Conservation (phyloP, 2,329 filamentous ascomycete genomes). For the Xylaria hypoxylon region DNA sequence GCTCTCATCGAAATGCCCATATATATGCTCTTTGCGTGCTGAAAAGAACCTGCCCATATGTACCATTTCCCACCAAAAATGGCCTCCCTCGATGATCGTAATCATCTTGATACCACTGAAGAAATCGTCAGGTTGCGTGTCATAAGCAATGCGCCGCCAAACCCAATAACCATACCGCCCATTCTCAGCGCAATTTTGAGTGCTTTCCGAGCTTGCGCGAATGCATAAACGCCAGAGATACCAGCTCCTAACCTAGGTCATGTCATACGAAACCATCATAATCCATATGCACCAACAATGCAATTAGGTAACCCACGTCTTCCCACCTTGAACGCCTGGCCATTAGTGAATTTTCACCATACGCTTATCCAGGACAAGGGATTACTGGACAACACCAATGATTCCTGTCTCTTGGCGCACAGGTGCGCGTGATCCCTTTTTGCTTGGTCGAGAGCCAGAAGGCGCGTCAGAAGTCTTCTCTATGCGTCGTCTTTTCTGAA, state of each 20-base stretch:
- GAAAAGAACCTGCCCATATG: background rate
- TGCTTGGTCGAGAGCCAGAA: constrained; percentile 85
- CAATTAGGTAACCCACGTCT: constrained; percentile 7
- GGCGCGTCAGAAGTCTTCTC: constrained; percentile 70
- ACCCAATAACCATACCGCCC: background rate
- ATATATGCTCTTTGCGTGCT: constrained; percentile 1
- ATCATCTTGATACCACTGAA: constrained; percentile 6
- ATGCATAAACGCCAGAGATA: background rate
- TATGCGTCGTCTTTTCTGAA: constrained; percentile 12
- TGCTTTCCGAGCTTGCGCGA: background rate
- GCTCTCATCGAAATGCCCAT: constrained; percentile 5
- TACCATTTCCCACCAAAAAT: background rate
- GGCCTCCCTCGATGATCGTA: constrained; percentile 2
- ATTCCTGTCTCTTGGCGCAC: constrained; percentile 71
- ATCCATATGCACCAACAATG: constrained; percentile 11
- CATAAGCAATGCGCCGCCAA: constrained; percentile 4
- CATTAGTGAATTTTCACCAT: background rate
- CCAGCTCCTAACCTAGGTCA: background rate
- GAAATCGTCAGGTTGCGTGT: constrained; percentile 14
- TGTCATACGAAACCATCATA: constrained; percentile 1
- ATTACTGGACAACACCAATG: constrained; percentile 31
- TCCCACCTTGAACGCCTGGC: constrained; percentile 1
- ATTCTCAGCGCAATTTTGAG: background rate
- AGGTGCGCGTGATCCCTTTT: constrained; percentile 83
- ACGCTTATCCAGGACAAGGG: background rate